These are phyloP conservation scores for Salix suchowensis DNA, from an alignment of 345 rosid genomes.

Conservation along the genomic window DNA sequence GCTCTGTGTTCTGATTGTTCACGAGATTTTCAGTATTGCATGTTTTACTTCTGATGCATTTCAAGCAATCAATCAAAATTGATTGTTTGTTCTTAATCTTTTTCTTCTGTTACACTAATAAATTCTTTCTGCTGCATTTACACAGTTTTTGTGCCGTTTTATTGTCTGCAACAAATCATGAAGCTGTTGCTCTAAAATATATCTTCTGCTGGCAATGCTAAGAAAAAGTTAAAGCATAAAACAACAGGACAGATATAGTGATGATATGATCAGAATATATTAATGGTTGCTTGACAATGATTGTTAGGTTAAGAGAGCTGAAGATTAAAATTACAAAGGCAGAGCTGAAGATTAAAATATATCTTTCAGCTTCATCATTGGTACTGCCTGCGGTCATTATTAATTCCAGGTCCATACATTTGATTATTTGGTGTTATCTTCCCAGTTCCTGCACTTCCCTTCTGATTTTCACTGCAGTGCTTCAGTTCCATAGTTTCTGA, in stretches of 20 bases:
- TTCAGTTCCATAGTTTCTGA: not conserved
- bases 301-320: not conserved
- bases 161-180: not conserved
- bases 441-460: not conserved
- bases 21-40: too few relatives aligned
- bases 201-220: not conserved
- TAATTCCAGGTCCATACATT: not conserved
- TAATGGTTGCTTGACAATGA: not conserved
- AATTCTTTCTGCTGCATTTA: not conserved
- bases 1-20: not conserved
- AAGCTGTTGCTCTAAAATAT: not conserved
- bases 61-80: not conserved
- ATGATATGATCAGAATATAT: not conserved
- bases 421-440: not conserved
- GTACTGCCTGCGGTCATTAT: not conserved
- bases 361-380: not conserved
- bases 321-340: not conserved
- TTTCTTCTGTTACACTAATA: not conserved
- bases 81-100: not conserved
- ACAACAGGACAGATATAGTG: not conserved
- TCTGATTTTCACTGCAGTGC: not conserved
- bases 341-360: not conserved
- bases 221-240: not conserved
- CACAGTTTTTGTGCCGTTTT: not conserved
- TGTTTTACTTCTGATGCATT: not conserved